Base-by-base conservation (phyloP, 495 filamentous ascomycete species). In the Penicillium ucsense region DNA sequence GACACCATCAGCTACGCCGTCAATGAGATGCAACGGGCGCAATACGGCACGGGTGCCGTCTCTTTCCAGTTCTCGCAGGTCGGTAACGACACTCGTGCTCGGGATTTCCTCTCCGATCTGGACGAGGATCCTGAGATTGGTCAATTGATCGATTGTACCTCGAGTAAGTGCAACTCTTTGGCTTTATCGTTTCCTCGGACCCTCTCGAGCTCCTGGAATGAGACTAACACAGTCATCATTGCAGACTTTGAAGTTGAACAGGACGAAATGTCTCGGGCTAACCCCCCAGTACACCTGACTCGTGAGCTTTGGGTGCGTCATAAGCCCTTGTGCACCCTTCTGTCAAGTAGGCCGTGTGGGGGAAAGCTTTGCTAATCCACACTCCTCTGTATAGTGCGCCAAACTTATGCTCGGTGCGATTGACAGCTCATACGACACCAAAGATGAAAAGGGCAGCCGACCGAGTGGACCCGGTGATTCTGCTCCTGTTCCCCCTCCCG, bases 11-110 rank as follows among this genome's bases (percentile, higher is more conserved):
- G 69, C 36, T 67, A 67, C 52, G 72, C 77, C 2, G 53, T 70
- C 31, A 56, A 64, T 8, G 65, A 79, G 50, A 55, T 77, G 6
- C 55, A 63, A 8, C 65, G 70, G 27, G 72, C 60, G 36, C 69
- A 58, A 32, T 77, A 71, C 49, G 77, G 75, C 11, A 62, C 63
- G 8, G 74, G 75, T 48, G 78, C 77, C 3, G 60, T 85, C 37
- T 67, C 74, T 3, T 86, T 86, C 71, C 82, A 86, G 54, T 86
- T 87, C 58, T 82, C 83, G 6, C 84, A 87, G 56, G 83, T 87
- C 40, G 83, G 83, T 49, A 84, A 82, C 48, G 83, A 87, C 54
- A 62, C 71, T 54, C 73, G 76, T 43, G 83, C 84, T 6, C 75
- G 77, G 31, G 76, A 79, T 39, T 87, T 85, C 65, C 65, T 87